Evolutionary conservation across 352 stramenopile species (phyloP).

Genomic region (Paralagenidium karlingii): DNA sequence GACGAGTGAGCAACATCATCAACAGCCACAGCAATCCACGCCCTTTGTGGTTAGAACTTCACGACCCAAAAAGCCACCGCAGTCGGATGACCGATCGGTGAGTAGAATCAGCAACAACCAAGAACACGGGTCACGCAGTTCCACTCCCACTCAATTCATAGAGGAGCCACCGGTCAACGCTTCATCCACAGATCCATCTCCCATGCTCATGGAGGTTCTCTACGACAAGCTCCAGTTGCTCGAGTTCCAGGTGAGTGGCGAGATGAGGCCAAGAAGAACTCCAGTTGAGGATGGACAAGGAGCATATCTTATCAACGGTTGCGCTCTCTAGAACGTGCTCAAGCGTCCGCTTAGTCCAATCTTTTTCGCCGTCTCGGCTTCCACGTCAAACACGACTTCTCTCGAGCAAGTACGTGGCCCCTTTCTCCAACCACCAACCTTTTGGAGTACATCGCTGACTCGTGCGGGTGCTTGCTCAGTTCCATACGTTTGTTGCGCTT

Average conservation of each 20-base stretch:
- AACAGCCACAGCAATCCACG: background rate
- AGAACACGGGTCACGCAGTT: background rate
- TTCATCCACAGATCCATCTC: conserved; percentile 16
- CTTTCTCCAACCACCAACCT: too few species aligned
- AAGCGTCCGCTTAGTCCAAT: conserved; percentile 22
- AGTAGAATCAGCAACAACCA: background rate
- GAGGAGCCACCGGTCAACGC: too few species aligned
- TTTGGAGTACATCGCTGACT: too few species aligned
- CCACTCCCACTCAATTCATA: conserved; percentile 1
- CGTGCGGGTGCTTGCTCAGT: too few species aligned
- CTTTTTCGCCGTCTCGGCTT: conserved; percentile 30
- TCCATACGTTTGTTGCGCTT: too few species aligned
- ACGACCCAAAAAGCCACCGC: conserved; percentile 1
- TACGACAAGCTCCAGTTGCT: conserved; percentile 60
- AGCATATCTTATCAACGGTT: conserved; percentile 29
- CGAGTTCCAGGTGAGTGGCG: too few species aligned
- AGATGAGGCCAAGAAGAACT: conserved; percentile 22
- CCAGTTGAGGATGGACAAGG: conserved; percentile 20
- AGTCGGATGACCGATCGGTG: background rate
- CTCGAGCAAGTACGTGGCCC: background rate
- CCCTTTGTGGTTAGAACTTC: conserved; percentile 7
- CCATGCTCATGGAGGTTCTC: conserved; percentile 45
- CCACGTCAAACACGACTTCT: conserved; percentile 12
- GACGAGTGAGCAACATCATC: conserved; percentile 6
- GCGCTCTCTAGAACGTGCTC: conserved; percentile 3